These are phyloP conservation scores for Oehlia diaphana DNA, from an alignment of 192 early-diverging fungal genomes.

Conservation along the genomic window DNA sequence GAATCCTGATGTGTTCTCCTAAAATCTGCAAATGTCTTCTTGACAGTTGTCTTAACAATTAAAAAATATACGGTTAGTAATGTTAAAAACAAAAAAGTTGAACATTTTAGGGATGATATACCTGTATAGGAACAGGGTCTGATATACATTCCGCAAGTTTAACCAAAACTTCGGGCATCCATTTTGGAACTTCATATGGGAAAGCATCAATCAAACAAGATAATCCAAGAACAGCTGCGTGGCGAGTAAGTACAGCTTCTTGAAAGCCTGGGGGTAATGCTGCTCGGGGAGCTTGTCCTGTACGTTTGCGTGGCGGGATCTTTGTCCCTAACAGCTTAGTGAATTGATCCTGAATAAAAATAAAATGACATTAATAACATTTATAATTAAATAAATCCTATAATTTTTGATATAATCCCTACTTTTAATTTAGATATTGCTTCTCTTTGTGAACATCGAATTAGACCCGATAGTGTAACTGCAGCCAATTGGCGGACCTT, in stretches of 20 bases:
- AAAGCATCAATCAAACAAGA: constrained; percentile 85
- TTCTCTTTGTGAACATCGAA: constrained; percentile 73
- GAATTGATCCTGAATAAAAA: constrained; percentile 34
- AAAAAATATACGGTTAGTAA: not conserved
- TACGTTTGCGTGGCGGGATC: constrained; percentile 47
- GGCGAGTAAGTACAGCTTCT: constrained; percentile 66
- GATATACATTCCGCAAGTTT: constrained; percentile 72
- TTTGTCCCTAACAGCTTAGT: constrained; percentile 40
- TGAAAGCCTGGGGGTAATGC: constrained; percentile 46
- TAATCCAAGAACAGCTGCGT: constrained; percentile 91
- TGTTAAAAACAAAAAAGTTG: not conserved
- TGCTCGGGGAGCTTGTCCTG: constrained; percentile 30
- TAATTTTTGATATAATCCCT: constrained; percentile 13
- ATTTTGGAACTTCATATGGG: constrained; percentile 90
- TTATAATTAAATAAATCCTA: not conserved
- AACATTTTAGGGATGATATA: constrained; percentile 13
- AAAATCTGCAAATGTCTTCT: constrained; percentile 90
- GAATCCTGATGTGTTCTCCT: constrained; percentile 92
- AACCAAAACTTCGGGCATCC: constrained; percentile 88
- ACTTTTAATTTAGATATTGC: constrained; percentile 57
- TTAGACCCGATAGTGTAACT: constrained; percentile 72
- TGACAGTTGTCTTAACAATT: constrained; percentile 64
- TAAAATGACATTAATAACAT: not conserved
- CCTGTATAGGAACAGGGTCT: constrained; percentile 83
- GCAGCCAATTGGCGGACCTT: constrained; percentile 75